phyloP scores from a whole-genome alignment of 192 early-diverging fungal species.

The Helicostylum pulchrum region DNA sequence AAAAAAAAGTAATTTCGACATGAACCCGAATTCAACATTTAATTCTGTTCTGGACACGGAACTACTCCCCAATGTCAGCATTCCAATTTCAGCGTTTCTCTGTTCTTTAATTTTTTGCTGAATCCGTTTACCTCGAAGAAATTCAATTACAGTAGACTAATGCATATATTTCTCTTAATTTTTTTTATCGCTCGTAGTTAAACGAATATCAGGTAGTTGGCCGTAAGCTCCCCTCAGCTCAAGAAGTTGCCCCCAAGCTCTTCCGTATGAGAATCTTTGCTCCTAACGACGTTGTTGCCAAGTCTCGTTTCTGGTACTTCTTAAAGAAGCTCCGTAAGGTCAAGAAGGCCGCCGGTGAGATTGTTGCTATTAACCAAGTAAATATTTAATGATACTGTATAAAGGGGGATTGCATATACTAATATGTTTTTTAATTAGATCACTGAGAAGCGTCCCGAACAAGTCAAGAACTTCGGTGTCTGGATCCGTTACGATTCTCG shows the following conservation, averaged over 20 bases:
- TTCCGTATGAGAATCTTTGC: conserved; percentile 99
- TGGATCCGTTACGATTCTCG: conserved; percentile 99
- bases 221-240: conserved; percentile 89
- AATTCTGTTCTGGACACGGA: no score
- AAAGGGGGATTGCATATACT: background rate
- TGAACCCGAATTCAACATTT: no score
- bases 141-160: background rate
- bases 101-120: background rate
- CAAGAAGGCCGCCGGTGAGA: conserved; percentile 99
- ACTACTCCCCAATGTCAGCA: no score
- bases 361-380: conserved; percentile 92
- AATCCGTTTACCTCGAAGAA: no score
- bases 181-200: conserved; percentile 15
- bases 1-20: no score
- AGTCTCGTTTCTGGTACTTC: conserved; percentile 99
- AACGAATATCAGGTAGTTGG: conserved; percentile 69
- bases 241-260: conserved; percentile 90
- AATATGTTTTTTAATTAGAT: conserved; percentile 51
- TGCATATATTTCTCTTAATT: background rate
- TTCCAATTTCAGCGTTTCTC: background rate
- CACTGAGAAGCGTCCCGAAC: conserved; percentile 88
- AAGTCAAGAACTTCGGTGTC: conserved; percentile 98
- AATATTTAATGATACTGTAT: conserved; percentile 23
- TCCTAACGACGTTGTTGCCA: conserved; percentile 97
- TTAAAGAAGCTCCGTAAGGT: conserved; percentile 98